A percentile compares a stretch with the other conserved stretches of the same genome.
These are phyloP conservation scores for Pistacia integerrima DNA, from an alignment of 345 rosid genomes.

Conservation along the genomic window DNA sequence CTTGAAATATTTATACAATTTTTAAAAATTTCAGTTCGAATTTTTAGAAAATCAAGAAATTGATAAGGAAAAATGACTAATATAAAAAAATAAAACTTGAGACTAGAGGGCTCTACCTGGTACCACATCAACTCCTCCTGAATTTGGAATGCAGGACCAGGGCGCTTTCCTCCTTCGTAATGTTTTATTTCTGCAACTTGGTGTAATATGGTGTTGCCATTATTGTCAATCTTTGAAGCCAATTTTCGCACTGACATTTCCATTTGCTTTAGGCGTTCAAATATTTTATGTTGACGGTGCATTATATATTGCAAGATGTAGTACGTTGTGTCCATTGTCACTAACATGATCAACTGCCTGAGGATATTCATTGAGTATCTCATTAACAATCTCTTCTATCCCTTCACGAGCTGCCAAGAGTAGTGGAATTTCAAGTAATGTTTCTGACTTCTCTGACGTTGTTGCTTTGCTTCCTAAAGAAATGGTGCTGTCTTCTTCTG, in stretches of 20 bases:
- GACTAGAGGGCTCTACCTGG: background rate
- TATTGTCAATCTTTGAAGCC: background rate
- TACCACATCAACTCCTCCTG: constrained; percentile 4
- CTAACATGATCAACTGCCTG: background rate
- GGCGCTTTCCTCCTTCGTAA: background rate
- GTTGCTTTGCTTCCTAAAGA: background rate
- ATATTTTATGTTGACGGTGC: background rate
- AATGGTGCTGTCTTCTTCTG: background rate
- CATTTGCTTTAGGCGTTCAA: background rate
- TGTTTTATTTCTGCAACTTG: background rate
- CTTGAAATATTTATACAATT: no score
- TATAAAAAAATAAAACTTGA: no score
- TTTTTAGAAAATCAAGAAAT: no score
- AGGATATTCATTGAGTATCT: background rate
- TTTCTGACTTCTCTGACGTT: background rate
- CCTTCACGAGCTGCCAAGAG: background rate
- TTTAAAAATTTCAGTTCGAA: no score
- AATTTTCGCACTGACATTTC: background rate
- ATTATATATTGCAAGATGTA: background rate
- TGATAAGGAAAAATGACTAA: no score
- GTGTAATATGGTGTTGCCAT: background rate
- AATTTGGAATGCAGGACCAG: constrained; percentile 7
- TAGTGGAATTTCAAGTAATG: background rate
- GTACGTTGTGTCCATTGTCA: background rate
- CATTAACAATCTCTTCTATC: background rate